A percentile compares a stretch with the other conserved stretches of the same genome.
These are phyloP conservation scores for Fonsecaea multimorphosa DNA, from an alignment of 2,329 filamentous ascomycete species.

Conservation along the genomic window DNA sequence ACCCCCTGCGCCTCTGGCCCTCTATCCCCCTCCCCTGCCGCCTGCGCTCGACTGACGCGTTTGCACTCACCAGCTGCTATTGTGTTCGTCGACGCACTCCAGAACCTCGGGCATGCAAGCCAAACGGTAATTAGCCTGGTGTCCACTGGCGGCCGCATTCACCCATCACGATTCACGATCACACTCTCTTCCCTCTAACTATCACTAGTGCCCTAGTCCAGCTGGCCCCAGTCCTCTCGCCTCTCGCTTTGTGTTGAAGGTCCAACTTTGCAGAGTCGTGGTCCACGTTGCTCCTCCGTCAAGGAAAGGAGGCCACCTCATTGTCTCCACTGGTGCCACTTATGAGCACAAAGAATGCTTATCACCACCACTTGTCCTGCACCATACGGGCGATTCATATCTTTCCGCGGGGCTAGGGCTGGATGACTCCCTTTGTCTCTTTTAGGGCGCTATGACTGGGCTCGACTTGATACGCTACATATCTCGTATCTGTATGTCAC, in stretches of 20 bases:
- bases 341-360: background rate
- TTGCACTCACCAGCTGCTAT: background rate
- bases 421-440: background rate
- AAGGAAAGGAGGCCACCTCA: background rate
- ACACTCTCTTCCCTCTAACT: background rate
- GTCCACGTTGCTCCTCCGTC: background rate
- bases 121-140: background rate
- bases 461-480: background rate
- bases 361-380: background rate
- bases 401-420: background rate
- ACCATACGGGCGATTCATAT: background rate
- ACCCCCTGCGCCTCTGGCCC: no score
- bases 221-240: background rate
- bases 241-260: background rate
- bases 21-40: background rate
- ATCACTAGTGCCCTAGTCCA: background rate
- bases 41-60: background rate
- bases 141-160: background rate
- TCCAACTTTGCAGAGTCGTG: background rate
- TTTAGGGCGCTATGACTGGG: background rate
- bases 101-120: background rate
- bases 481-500: constrained; percentile 5
- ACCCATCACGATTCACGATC: background rate
- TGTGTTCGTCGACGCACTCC: background rate
- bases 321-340: background rate